Evolutionary conservation across 495 filamentous ascomycete genomes (phyloP).

Genomic region (Xylaria castorea): DNA sequence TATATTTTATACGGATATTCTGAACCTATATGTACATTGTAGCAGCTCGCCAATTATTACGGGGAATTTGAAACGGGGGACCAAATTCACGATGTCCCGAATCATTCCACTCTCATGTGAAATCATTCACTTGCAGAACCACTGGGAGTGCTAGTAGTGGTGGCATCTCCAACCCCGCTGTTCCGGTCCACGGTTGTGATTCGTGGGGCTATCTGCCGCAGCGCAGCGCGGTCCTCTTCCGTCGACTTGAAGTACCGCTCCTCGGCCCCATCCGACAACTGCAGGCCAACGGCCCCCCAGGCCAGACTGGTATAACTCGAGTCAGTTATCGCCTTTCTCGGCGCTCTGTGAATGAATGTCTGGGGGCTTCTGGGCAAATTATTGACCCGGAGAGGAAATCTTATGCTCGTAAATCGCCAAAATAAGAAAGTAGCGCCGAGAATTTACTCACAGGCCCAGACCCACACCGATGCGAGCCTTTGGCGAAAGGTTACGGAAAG

Average conservation of each 20-base stretch:
- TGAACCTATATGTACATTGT: neutral
- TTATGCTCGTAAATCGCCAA: neutral
- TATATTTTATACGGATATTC: neutral
- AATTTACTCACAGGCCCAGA: conserved; percentile 38
- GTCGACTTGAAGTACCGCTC: conserved; percentile 51
- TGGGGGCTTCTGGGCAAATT: neutral
- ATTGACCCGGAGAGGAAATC: neutral
- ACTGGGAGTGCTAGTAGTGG: neutral
- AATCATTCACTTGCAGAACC: conserved; percentile 1
- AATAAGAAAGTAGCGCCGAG: neutral
- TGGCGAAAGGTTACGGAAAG: conserved; percentile 48
- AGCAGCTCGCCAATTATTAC: neutral
- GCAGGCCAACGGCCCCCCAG: conserved; percentile 53
- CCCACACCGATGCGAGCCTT: conserved; percentile 48
- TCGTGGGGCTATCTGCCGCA: conserved; percentile 47
- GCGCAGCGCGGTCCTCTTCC: conserved; percentile 49
- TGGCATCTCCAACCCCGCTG: neutral
- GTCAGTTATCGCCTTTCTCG: neutral
- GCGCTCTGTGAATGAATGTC: neutral
- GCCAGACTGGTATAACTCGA: conserved; percentile 28
- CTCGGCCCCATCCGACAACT: conserved; percentile 49
- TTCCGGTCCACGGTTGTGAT: conserved; percentile 47
- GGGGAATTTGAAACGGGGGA: neutral
- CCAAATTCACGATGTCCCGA: neutral
- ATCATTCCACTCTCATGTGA: neutral